phyloP scores from a whole-genome alignment of 495 filamentous ascomycete species.

The Penicillium pulvis region DNA sequence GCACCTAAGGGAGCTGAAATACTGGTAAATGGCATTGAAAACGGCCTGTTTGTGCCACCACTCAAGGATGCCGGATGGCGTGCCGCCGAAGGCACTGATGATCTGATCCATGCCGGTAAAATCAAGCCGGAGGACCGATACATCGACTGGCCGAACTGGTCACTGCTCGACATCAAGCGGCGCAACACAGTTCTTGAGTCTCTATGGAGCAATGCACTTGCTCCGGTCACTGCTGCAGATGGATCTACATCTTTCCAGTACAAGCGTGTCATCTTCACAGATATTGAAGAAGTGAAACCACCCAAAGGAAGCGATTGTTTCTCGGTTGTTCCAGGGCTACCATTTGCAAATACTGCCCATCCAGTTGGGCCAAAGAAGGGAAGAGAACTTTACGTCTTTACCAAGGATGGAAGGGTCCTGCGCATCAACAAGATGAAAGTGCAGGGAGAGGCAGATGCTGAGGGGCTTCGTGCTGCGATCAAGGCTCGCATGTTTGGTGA shows the following conservation, averaged over 20 bases:
- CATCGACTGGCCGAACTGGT: conserved; percentile 56
- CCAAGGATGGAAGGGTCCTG: conserved; percentile 38
- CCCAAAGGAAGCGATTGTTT: conserved; percentile 32
- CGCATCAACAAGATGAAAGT: conserved; percentile 47
- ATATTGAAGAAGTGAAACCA: conserved; percentile 39
- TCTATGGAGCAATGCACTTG: conserved; percentile 53
- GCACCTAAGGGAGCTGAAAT: conserved; percentile 57
- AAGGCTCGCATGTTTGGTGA: conserved; percentile 47
- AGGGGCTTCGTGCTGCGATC: conserved; percentile 42
- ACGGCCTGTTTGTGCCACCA: conserved; percentile 67
- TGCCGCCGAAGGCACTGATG: conserved; percentile 13
- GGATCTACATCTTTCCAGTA: conserved; percentile 27
- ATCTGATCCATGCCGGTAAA: conserved; percentile 50
- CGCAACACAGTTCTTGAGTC: conserved; percentile 55
- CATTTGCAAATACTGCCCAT: conserved; percentile 36
- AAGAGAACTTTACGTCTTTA: conserved; percentile 42
- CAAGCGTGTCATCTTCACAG: conserved; percentile 43
- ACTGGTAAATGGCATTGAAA: conserved; percentile 60
- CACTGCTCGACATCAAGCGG: conserved; percentile 45
- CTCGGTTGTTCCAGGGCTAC: conserved; percentile 38
- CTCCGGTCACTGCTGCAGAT: conserved; percentile 21
- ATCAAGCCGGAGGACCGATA: conserved; percentile 54
- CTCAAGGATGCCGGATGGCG: conserved; percentile 44
- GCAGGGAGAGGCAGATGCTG: conserved; percentile 41
- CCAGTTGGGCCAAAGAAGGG: conserved; percentile 31